These are phyloP conservation scores for Fraxinus americana DNA, from an alignment of 257 asterid species.

Conservation along the genomic window DNA sequence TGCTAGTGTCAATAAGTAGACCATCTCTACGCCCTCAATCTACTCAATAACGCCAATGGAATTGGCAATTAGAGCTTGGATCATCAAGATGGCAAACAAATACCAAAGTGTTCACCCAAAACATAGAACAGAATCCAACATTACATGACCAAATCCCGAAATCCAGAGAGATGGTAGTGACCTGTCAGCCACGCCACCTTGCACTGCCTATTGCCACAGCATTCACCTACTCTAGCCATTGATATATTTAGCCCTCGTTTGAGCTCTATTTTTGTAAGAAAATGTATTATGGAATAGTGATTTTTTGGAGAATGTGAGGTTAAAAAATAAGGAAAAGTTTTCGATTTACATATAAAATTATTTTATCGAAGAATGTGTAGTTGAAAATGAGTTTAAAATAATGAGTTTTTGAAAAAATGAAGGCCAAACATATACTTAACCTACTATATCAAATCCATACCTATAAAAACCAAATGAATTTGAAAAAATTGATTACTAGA, in stretches of 20 bases:
- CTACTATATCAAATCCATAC: not conserved
- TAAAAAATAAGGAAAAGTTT: too few species aligned
- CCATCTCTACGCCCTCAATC: not conserved
- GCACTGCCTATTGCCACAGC: not conserved
- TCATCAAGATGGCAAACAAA: not conserved
- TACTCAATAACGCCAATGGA: not conserved
- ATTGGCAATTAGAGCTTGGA: not conserved
- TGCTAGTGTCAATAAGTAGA: not conserved
- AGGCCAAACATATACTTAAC: not conserved
- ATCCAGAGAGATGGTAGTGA: not conserved
- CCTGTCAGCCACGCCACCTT: not conserved
- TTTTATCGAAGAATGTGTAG: too few species aligned
- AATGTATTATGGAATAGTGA: too few species aligned
- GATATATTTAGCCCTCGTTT: not conserved
- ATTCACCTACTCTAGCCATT: not conserved
- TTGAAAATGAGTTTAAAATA: too few species aligned
- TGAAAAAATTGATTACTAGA: not conserved
- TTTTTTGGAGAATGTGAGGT: too few species aligned
- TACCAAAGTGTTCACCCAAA: not conserved
- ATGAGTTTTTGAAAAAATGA: too few species aligned
- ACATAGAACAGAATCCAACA: not conserved
- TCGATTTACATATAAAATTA: too few species aligned
- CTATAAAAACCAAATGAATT: not conserved
- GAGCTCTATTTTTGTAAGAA: too few species aligned
- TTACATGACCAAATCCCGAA: not conserved